A percentile compares a stretch with the other conserved stretches of the same genome.
These are phyloP conservation scores for Chaetomium cochliodes DNA, from an alignment of 495 filamentous ascomycete genomes.

Conservation along the genomic window DNA sequence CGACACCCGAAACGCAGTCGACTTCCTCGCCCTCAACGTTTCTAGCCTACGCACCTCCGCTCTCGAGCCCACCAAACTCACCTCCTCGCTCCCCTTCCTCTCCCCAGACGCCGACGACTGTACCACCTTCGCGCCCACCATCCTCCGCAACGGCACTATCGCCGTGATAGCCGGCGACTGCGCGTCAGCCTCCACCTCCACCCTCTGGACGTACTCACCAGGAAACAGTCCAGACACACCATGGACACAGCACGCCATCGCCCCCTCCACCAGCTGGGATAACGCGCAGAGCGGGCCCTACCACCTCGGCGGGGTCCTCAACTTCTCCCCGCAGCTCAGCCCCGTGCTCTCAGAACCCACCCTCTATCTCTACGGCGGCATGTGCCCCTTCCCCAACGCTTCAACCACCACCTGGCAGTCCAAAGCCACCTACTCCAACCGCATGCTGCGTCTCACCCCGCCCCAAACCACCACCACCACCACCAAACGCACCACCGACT, in stretches of 20 bases:
- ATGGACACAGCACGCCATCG: slow-evolving; percentile 34
- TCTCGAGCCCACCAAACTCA: slow-evolving; percentile 56
- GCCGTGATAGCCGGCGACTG: slow-evolving; percentile 72
- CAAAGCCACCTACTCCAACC: slow-evolving; percentile 71
- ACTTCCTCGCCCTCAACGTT: slow-evolving; percentile 64
- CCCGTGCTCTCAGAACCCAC: slow-evolving; percentile 44
- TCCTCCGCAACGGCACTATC: slow-evolving; percentile 65
- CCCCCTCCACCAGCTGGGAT: slow-evolving; percentile 25
- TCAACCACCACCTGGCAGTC: slow-evolving; percentile 54
- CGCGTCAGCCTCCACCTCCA: slow-evolving; percentile 34
- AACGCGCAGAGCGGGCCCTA: slow-evolving; percentile 51
- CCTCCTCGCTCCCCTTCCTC: slow-evolving; percentile 66
- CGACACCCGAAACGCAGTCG: slow-evolving; percentile 36
- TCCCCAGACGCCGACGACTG: slow-evolving; percentile 32
- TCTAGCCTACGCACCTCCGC: slow-evolving; percentile 54
- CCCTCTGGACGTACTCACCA: slow-evolving; percentile 42
- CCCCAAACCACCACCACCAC: slow-evolving; percentile 38
- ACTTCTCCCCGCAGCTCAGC: slow-evolving; percentile 62
- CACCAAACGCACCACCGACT: not conserved
- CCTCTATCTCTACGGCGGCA: slow-evolving; percentile 82
- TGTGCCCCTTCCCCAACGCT: slow-evolving; percentile 65
- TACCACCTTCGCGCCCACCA: slow-evolving; percentile 57
- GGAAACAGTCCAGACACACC: slow-evolving; percentile 24
- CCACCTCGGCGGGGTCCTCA: slow-evolving; percentile 64
- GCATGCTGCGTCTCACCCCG: slow-evolving; percentile 62